Evolutionary conservation across 78 protist species (phyloP), one percentile per base, ranked within the genome.

Genomic region (Anaeramoeba ignava): DNA sequence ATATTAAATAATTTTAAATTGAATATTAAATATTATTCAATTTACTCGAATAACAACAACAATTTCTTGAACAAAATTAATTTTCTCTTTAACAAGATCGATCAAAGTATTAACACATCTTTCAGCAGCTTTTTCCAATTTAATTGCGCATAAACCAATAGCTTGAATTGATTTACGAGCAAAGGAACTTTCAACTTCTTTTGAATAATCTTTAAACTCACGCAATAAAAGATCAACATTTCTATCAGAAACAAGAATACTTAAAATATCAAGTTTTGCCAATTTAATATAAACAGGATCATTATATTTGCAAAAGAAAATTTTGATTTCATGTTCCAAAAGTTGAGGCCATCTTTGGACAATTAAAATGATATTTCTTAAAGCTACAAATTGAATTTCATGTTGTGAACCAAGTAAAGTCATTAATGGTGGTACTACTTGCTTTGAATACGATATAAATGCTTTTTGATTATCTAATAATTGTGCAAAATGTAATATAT

Each of bases 241-340:
- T 2, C 67, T 67, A 36, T 84, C 86, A 84, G 33, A 41, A 31
- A 67, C 80, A 8, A 84, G 1, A 1, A 3, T 2, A 23, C 1
- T 8, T 12, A 84, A 54, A 54, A 40, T 31, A 2, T 54, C 79
- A 1, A 84, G 31, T 81, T 84, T 84, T 2, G 8, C 86, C 80
- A 42, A 31, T 67, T 84, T 84, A 33, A 84, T 31, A 42, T 42
- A 67, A 40, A 67, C 1, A 42, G 86, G 86, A 42, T 84, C 86
- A 40, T 84, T 54, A 84, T 42, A 84, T 12, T 17, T 42, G 33
- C 38, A 39, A 40, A 84, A 42, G 86, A 84, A 84, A 3, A 42
- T 23, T 3, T 40, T 40, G 17, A 8, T 31, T 2, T 42, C 23
- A 1, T 1, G 1, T 3, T 39, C 1, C 3, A 84, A 42, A 39